Conservation (phyloP, 2,329 filamentous ascomycete species). For the Sporothrix variecibatus region DNA sequence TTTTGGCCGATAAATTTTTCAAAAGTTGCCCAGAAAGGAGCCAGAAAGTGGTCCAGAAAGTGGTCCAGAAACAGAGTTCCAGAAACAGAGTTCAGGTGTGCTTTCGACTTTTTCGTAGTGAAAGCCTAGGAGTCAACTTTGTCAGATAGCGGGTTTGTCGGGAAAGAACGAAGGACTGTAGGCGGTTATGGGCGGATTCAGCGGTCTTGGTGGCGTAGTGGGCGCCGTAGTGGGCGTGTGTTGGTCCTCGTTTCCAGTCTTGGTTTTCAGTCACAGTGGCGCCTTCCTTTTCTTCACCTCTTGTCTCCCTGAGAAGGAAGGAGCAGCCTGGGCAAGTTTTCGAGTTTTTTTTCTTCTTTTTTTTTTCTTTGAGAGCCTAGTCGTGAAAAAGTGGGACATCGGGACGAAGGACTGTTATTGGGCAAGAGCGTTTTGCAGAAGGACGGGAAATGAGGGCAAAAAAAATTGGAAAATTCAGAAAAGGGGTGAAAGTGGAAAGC, state of each 20-base stretch:
- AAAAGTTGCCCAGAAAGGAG: conserved; percentile 25
- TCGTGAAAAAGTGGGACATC: conserved; percentile 18
- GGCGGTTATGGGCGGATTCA: neutral
- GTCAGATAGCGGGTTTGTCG: conserved; percentile 31
- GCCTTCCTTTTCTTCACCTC: conserved; percentile 10
- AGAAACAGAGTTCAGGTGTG: conserved; percentile 26
- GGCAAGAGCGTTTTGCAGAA: conserved; percentile 19
- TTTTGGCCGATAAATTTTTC: conserved; percentile 33
- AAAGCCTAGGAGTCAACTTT: conserved; percentile 26
- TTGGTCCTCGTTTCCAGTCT: neutral
- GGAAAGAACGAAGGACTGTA: conserved; percentile 1
- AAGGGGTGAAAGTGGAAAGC: conserved; percentile 16
- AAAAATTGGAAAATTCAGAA: conserved; percentile 21
- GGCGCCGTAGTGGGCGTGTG: neutral
- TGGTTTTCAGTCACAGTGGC: neutral
- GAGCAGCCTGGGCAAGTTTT: conserved; percentile 13
- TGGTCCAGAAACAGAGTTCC: conserved; percentile 19
- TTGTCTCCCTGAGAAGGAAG: neutral
- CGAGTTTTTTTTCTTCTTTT: neutral
- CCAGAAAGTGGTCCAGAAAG: conserved; percentile 14
- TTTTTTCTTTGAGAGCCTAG: conserved; percentile 25
- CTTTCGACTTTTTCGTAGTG: conserved; percentile 30
- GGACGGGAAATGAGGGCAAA: conserved; percentile 23
- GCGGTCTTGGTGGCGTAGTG: neutral
- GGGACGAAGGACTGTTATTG: conserved; percentile 24